These are phyloP conservation scores for Mariannaea sp. DNA, from an alignment of 2,329 filamentous ascomycete genomes.

Conservation along the genomic window DNA sequence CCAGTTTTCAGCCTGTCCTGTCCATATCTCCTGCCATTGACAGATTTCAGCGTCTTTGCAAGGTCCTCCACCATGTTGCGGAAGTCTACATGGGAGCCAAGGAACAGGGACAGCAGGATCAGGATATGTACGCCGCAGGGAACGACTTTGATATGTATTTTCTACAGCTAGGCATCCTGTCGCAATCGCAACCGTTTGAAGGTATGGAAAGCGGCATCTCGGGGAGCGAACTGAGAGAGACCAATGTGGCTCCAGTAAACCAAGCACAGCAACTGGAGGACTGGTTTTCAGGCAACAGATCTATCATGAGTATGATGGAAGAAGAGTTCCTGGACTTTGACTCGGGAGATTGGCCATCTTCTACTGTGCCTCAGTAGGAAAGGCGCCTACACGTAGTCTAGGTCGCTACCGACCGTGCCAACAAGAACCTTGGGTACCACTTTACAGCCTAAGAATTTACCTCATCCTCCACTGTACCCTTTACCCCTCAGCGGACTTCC, in stretches of 20 bases:
- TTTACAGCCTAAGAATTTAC: too few species aligned
- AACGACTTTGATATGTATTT: conserved; percentile 12
- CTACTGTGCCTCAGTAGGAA: too few species aligned
- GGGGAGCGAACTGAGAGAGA: neutral
- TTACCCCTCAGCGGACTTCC: too few species aligned
- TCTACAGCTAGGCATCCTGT: conserved; percentile 3
- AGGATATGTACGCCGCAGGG: conserved; percentile 2
- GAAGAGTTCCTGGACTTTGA: conserved; percentile 7
- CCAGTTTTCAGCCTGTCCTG: neutral
- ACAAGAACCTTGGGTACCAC: too few species aligned
- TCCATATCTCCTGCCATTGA: conserved; percentile 4
- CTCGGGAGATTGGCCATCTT: neutral
- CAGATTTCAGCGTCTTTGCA: conserved; percentile 11
- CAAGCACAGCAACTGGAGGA: neutral
- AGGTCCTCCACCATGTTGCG: conserved; percentile 3
- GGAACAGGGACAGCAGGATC: conserved; percentile 1
- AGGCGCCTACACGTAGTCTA: too few species aligned
- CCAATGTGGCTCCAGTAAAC: neutral
- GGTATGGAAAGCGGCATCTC: neutral
- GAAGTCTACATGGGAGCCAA: conserved; percentile 1
- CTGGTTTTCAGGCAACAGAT: conserved; percentile 6
- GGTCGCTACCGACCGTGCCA: too few species aligned
- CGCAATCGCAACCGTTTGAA: neutral
- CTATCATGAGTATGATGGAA: conserved; percentile 14
- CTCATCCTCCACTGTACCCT: too few species aligned